Conservation (phyloP, 139 green algal genomes). For the Micractinium conductrix region DNA sequence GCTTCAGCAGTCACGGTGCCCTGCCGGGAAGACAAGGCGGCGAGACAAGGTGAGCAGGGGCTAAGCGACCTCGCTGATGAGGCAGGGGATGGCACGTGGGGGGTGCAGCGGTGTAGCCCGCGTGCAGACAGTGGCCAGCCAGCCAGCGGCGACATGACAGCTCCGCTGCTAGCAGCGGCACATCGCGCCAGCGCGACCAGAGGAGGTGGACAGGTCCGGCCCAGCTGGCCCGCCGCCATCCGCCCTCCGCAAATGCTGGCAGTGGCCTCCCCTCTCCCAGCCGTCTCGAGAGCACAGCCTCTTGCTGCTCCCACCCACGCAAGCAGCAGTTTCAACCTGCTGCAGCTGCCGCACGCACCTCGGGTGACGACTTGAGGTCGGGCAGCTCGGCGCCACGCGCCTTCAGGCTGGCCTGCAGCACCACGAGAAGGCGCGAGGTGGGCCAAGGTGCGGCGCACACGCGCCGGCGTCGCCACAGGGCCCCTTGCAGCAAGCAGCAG, state of each 20-base stretch:
- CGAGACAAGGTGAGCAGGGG: background rate
- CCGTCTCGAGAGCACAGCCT: background rate
- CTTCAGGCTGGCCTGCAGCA: slow-evolving; percentile 6
- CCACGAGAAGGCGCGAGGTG: background rate
- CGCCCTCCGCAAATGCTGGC: too few species aligned
- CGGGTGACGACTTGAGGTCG: background rate
- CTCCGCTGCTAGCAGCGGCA: too few species aligned
- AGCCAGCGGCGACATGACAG: too few species aligned
- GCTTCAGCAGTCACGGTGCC: background rate
- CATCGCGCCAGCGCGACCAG: too few species aligned
- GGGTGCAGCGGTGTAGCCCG: background rate
- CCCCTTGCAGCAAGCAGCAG: background rate
- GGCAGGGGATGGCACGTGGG: background rate
- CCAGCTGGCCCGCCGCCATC: too few species aligned
- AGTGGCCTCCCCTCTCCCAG: too few species aligned
- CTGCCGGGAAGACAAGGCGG: background rate
- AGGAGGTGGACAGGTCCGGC: too few species aligned
- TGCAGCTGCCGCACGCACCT: background rate
- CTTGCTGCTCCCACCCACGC: background rate
- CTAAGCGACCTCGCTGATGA: background rate
- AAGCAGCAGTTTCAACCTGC: background rate
- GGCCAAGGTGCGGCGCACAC: background rate
- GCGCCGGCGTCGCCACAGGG: too few species aligned
- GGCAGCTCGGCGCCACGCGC: slow-evolving; percentile 15
- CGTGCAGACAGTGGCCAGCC: too few species aligned